Evolutionary conservation across 1,284 basidiomycete species (phyloP).

Genomic region (Coniophora puteana): DNA sequence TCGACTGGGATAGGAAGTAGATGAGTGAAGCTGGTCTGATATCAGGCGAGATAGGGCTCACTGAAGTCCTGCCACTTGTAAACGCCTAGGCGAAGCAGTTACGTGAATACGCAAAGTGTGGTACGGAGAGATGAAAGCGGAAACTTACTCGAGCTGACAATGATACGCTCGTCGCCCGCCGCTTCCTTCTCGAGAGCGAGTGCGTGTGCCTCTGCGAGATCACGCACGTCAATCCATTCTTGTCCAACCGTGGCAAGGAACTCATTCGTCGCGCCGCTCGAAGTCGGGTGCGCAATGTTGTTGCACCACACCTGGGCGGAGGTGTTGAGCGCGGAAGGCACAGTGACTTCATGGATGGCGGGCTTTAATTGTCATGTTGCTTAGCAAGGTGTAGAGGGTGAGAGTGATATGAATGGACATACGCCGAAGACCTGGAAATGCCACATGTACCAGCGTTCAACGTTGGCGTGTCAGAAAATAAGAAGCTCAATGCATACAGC

Average conservation of each 20-base stretch:
- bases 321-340: slow-evolving; percentile 47
- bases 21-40: background rate
- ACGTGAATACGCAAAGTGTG: background rate
- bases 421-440: slow-evolving; percentile 31
- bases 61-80: slow-evolving; percentile 30
- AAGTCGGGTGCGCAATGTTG: slow-evolving; percentile 25
- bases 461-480: background rate
- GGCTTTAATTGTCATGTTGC: slow-evolving; percentile 29
- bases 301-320: slow-evolving; percentile 33
- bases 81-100: slow-evolving; percentile 11
- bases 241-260: slow-evolving; percentile 26
- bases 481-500: too few relatives aligned
- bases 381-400: slow-evolving; percentile 6
- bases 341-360: slow-evolving; percentile 45
- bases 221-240: slow-evolving; percentile 59
- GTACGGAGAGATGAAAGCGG: slow-evolving; percentile 15
- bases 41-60: slow-evolving; percentile 8
- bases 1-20: slow-evolving; percentile 19
- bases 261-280: slow-evolving; percentile 20
- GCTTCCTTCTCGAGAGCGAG: slow-evolving; percentile 47
- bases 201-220: slow-evolving; percentile 57
- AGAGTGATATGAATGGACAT: slow-evolving; percentile 5
- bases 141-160: slow-evolving; percentile 36
- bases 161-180: slow-evolving; percentile 62
- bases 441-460: slow-evolving; percentile 1